Evolutionary conservation across 2,329 filamentous ascomycete species (phyloP), one percentile per base, ranked within the genome.

Genomic region (Fusarium irregulare): DNA sequence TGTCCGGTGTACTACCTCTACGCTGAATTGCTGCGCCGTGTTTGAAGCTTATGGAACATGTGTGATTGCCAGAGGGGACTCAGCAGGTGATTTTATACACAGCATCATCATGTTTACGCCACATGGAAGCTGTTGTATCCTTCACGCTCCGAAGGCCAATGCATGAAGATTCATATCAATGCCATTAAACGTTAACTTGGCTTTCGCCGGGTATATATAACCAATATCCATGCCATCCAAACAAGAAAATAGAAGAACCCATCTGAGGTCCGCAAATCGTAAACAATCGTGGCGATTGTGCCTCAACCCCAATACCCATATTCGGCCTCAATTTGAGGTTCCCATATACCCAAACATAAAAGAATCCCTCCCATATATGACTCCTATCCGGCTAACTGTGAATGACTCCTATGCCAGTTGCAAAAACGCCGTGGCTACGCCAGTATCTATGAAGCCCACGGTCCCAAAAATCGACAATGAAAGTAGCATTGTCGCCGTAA

Each of bases 171-270:
- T 63, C 60, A 50, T 57, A 30, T 34, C 42, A 64, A 64, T 65
- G 65, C 61, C 72, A 73, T 74, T 61, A 73, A 68, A 74, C 66
- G 58, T 72, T 55, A 76, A 71, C 70, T 69, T 75, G 74, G 74
- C 74, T 72, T 70, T 72, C 60, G 73, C 74, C 74, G 73, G 74
- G 74, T 76, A 76, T 76, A 76, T 73, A 50, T 74, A 76, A 70
- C 51, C 64, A 72, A 62, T 64, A 58, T 71, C 69, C 71, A 63
- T 62, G 54, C 60, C 61, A 55, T 66, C 56, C 44, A 60, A 60
- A 67, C 59, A 51, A 45, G 32, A 61, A 56, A 34, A 66, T 56
- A 63, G 54, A 64, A 69, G 14, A 71, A 51, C 49, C 41, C 54
- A 54, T 34, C 21, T 25, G 60, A 54, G 70, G 53, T 28, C 56